phyloP scores from a whole-genome alignment of 225 moss, liverwort and hornwort genomes.

The Physcomitrium patens region DNA sequence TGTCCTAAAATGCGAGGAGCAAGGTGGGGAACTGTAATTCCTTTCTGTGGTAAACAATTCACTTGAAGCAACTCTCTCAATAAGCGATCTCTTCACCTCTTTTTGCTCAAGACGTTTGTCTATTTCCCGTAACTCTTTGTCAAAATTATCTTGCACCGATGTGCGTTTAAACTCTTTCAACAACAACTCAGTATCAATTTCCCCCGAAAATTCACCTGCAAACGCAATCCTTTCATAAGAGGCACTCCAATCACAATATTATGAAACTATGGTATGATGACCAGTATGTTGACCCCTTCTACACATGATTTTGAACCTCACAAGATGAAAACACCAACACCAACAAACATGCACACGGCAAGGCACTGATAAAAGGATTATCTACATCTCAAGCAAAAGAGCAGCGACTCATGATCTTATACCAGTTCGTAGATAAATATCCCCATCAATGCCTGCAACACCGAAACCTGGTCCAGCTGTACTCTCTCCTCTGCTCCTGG shows the following conservation, averaged over 20 bases:
- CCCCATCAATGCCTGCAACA: slow-evolving; percentile 64
- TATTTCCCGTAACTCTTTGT: slow-evolving; percentile 86
- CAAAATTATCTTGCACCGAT: slow-evolving; percentile 73
- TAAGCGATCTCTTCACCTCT: slow-evolving; percentile 60
- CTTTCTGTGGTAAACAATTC: slow-evolving; percentile 33
- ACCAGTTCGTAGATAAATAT: slow-evolving; percentile 59
- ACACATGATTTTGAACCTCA: not conserved
- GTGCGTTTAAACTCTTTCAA: slow-evolving; percentile 74
- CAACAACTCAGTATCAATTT: slow-evolving; percentile 67
- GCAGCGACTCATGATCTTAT: slow-evolving; percentile 17
- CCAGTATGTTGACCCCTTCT: not conserved
- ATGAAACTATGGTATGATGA: not conserved
- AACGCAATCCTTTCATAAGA: slow-evolving; percentile 10
- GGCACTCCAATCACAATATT: not conserved
- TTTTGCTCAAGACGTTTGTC: slow-evolving; percentile 87
- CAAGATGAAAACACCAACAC: slow-evolving; percentile 10
- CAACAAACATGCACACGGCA: not conserved
- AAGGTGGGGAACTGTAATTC: slow-evolving; percentile 29
- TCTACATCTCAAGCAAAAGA: slow-evolving; percentile 5
- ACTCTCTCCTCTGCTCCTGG: slow-evolving; percentile 69
- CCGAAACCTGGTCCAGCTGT: slow-evolving; percentile 64
- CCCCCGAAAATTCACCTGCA: slow-evolving; percentile 56
- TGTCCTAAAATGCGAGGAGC: slow-evolving; percentile 12
- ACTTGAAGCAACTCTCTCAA: slow-evolving; percentile 35
- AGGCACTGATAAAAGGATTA: not conserved